These are phyloP conservation scores for Ophiostoma sp. DNA, from an alignment of 2,329 filamentous ascomycete species.

Conservation along the genomic window DNA sequence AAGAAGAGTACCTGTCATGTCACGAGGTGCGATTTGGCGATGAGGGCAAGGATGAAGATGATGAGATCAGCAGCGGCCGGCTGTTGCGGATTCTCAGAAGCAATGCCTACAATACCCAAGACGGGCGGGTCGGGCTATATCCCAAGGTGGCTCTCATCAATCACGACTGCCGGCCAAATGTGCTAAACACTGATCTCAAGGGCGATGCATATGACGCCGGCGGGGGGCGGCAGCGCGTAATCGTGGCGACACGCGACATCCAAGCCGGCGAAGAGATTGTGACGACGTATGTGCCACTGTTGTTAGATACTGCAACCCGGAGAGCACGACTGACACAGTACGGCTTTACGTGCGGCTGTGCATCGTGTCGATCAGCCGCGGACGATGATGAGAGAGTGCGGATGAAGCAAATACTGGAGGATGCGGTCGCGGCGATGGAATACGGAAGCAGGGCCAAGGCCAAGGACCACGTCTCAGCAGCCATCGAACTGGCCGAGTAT, in stretches of 20 bases:
- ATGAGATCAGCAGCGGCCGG: conserved; percentile 6
- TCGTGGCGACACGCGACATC: conserved; percentile 34
- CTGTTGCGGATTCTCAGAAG: conserved; percentile 38
- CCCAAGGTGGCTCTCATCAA: conserved; percentile 42
- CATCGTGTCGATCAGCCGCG: background rate
- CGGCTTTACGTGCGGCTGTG: conserved; percentile 22
- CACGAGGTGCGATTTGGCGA: conserved; percentile 30
- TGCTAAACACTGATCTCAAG: conserved; percentile 29
- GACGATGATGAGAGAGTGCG: background rate
- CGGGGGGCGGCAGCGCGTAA: conserved; percentile 28
- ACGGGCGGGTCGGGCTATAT: conserved; percentile 31
- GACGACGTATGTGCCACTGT: conserved; percentile 36
- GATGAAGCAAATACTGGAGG: background rate
- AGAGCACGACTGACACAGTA: conserved; percentile 34
- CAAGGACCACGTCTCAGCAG: conserved; percentile 21
- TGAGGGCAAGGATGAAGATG: conserved; percentile 26
- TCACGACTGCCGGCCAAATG: conserved; percentile 39
- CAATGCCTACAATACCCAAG: conserved; percentile 37
- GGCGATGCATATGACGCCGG: conserved; percentile 4
- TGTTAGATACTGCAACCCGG: conserved; percentile 32
- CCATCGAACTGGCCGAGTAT: conserved; percentile 33
- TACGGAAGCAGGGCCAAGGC: background rate
- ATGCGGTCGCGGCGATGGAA: background rate
- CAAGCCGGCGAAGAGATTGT: conserved; percentile 36
- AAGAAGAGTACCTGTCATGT: conserved; percentile 31